phyloP scores from a whole-genome alignment of 1,139 yeast genomes.

The Candida sp. region DNA sequence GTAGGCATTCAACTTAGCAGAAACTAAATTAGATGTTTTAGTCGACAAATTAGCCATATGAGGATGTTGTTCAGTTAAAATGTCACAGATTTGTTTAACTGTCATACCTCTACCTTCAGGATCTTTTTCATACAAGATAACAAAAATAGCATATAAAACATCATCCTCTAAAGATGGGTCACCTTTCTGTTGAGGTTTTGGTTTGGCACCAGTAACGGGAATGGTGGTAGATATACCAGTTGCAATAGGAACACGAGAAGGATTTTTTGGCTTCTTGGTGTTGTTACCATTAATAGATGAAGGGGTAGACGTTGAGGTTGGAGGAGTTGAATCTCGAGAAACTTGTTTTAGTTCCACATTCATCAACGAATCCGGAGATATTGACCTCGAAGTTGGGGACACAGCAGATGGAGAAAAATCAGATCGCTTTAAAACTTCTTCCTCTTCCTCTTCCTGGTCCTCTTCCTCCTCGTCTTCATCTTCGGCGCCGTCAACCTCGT shows the following conservation, averaged over 20 bases:
- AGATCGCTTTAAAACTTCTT: conserved; percentile 4
- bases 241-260: conserved; percentile 51
- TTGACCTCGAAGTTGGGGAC: conserved; percentile 40
- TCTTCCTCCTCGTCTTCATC: conserved; percentile 6
- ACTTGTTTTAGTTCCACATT: conserved; percentile 10
- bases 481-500: conserved; percentile 7
- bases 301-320: conserved; percentile 13
- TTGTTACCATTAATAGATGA: conserved; percentile 7
- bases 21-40: conserved; percentile 76
- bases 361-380: conserved; percentile 44
- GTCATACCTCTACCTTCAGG: conserved; percentile 75
- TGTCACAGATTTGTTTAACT: conserved; percentile 79
- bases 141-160: conserved; percentile 70
- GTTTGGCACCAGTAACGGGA: conserved; percentile 80
- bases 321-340: conserved; percentile 33
- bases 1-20: conserved; percentile 80
- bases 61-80: conserved; percentile 68
- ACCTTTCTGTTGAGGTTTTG: conserved; percentile 60
- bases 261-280: conserved; percentile 32
- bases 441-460: conserved; percentile 8
- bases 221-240: conserved; percentile 76
- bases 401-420: conserved; percentile 16
- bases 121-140: conserved; percentile 66
- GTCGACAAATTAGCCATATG: conserved; percentile 78
- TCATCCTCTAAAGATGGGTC: conserved; percentile 69